Evolutionary conservation across 331 rosid genomes (phyloP).

Genomic region (Phaseolus coccineus): DNA sequence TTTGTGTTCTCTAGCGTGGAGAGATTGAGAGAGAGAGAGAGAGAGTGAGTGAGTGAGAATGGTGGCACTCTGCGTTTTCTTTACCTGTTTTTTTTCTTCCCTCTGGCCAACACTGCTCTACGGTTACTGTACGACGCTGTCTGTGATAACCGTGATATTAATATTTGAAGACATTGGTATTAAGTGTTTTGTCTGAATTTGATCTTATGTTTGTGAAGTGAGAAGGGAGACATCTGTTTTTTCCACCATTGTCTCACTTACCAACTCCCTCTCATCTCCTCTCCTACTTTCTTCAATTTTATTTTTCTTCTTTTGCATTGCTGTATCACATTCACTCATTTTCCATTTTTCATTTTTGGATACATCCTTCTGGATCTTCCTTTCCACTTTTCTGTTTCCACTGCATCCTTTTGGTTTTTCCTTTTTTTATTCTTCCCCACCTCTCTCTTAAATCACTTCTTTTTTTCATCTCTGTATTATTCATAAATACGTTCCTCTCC

Average conservation of each 20-base stretch:
- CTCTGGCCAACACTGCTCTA: background rate
- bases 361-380: background rate
- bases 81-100: background rate
- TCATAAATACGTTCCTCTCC: background rate
- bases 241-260: background rate
- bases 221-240: background rate
- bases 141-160: conserved; percentile 17
- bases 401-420: background rate
- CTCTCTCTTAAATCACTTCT: too few relatives aligned
- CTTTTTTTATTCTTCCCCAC: too few relatives aligned
- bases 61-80: conserved; percentile 46
- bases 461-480: background rate
- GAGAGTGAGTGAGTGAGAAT: background rate
- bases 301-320: background rate
- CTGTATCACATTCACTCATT: background rate
- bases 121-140: background rate
- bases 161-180: background rate
- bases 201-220: background rate
- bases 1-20: background rate
- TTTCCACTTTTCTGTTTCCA: conserved; percentile 36
- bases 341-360: background rate
- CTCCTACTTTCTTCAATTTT: too few relatives aligned
- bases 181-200: too few relatives aligned
- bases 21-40: background rate
- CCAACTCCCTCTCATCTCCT: too few relatives aligned